These are phyloP conservation scores for Babesia ovata DNA, from an alignment of 169 alveolate species.

Conservation along the genomic window DNA sequence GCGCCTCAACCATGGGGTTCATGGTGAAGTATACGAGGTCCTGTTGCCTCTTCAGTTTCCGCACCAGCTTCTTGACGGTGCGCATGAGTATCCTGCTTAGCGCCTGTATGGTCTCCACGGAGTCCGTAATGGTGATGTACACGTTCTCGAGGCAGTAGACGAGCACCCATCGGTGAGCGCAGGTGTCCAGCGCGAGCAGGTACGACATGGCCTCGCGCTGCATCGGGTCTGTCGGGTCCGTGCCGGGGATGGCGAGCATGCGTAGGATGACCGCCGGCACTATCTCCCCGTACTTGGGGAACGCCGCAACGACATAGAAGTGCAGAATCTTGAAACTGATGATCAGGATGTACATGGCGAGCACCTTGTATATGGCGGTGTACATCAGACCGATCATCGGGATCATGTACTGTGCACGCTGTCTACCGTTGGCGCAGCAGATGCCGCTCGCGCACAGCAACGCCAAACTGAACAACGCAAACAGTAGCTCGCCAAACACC, in stretches of 20 bases:
- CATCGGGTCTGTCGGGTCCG: not conserved
- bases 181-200: conserved; percentile 27
- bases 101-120: conserved; percentile 36
- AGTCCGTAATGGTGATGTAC: conserved; percentile 58
- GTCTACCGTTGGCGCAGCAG: conserved; percentile 45
- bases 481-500: conserved; percentile 59
- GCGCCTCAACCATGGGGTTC: conserved; percentile 1
- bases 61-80: not conserved
- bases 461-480: conserved; percentile 51
- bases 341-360: conserved; percentile 51
- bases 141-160: conserved; percentile 58
- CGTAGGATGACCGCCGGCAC: conserved; percentile 2
- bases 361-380: conserved; percentile 54
- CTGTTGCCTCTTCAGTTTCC: conserved; percentile 24
- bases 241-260: conserved; percentile 2
- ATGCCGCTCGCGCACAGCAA: conserved; percentile 46
- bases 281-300: not conserved
- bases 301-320: conserved; percentile 26
- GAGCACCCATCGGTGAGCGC: conserved; percentile 28
- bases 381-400: conserved; percentile 48
- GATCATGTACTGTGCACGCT: conserved; percentile 48
- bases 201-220: conserved; percentile 7
- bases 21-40: conserved; percentile 46
- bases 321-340: conserved; percentile 30
- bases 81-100: conserved; percentile 6